A percentile compares a stretch with the other conserved stretches of the same genome.
Conservation (phyloP, 108 stramenopile genomes). For the Nannochloropsis salina region DNA sequence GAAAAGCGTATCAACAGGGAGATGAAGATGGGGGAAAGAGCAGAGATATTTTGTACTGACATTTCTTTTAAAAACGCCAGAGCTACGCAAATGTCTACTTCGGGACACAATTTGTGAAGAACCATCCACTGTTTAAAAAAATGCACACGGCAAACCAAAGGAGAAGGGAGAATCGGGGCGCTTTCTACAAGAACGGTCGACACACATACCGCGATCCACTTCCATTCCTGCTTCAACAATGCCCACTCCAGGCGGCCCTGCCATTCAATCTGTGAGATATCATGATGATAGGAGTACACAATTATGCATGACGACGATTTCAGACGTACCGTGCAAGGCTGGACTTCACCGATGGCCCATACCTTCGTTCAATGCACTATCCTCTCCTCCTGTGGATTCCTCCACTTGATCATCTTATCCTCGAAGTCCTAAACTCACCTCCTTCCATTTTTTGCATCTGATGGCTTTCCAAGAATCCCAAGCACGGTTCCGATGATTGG, state of each 20-base stretch:
- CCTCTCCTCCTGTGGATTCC: neutral
- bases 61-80: no score
- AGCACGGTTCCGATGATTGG: no score
- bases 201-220: constrained; percentile 7
- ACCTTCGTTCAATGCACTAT: no score
- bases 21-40: no score
- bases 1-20: no score
- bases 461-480: neutral
- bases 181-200: neutral
- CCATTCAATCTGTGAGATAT: neutral
- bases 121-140: no score
- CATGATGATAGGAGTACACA: neutral
- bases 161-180: neutral
- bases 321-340: no score
- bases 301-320: no score
- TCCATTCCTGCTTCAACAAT: constrained; percentile 9
- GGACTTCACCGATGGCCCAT: no score
- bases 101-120: no score
- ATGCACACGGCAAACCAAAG: neutral
- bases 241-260: neutral
- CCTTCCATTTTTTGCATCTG: neutral
- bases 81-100: no score
- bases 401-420: neutral
- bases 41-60: no score
- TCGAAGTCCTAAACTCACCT: neutral